These are phyloP conservation scores for Eimeria brunetti DNA, from an alignment of 169 alveolate genomes.

Conservation along the genomic window DNA sequence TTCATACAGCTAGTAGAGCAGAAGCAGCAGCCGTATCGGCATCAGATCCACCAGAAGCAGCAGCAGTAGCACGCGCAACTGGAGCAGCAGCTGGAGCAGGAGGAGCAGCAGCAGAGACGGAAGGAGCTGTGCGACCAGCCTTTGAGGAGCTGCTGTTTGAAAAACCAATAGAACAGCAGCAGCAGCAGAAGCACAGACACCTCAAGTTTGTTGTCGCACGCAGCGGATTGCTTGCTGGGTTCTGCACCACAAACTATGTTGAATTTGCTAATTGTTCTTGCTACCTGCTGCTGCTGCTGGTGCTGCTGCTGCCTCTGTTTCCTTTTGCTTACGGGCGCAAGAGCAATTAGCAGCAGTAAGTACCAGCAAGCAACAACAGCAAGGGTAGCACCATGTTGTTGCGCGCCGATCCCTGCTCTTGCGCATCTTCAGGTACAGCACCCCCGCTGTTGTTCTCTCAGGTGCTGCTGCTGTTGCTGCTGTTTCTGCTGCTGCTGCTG, in stretches of 20 bases:
- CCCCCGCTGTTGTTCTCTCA: not conserved
- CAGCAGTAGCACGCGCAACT: not conserved
- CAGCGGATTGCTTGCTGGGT: conserved; percentile 58
- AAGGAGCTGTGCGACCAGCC: conserved; percentile 31
- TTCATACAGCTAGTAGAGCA: too few species aligned
- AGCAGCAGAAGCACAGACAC: conserved; percentile 57
- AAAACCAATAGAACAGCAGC: conserved; percentile 53
- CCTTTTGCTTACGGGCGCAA: not conserved
- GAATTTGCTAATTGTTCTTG: too few species aligned
- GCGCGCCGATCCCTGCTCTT: not conserved
- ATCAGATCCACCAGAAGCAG: not conserved
- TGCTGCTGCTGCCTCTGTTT: too few species aligned
- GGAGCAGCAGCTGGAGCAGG: conserved; percentile 6
- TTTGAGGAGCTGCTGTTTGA: conserved; percentile 71
- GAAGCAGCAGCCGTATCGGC: conserved; percentile 16
- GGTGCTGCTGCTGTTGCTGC: not conserved
- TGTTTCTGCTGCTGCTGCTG: conserved; percentile 14
- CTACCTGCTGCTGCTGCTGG: too few species aligned
- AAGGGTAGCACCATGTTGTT: not conserved
- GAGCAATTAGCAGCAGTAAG: not conserved
- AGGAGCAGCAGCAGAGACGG: not conserved
- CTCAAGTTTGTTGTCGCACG: conserved; percentile 29
- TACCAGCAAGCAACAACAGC: conserved; percentile 16
- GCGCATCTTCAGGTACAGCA: too few species aligned
- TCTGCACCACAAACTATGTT: conserved; percentile 64